Conservation (phyloP, 345 rosid species). For the Zanthoxylum bungeanum region DNA sequence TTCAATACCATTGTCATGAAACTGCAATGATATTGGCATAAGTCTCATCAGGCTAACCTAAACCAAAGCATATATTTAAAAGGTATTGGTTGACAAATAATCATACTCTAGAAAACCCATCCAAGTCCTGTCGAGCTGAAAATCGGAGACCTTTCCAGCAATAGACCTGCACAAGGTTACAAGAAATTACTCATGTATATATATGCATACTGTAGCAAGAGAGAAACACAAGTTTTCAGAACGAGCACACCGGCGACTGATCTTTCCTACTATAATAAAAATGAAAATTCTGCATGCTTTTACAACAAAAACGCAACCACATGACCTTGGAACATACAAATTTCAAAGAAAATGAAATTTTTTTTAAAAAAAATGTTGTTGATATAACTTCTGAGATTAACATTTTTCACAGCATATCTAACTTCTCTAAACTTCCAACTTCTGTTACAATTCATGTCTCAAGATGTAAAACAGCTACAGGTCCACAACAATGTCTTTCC, state of each 20-base stretch:
- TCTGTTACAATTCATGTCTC: background rate
- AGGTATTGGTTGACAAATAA: background rate
- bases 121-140: slow-evolving; percentile 95
- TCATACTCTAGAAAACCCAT: slow-evolving; percentile 89
- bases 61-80: background rate
- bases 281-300: background rate
- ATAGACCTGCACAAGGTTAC: slow-evolving; percentile 57
- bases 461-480: background rate
- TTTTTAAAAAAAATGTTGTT: background rate
- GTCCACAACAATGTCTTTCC: background rate
- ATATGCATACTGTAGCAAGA: too few species aligned
- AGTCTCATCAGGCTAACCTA: background rate
- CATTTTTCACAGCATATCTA: background rate
- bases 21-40: slow-evolving; percentile 45
- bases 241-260: background rate
- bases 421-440: background rate
- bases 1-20: slow-evolving; percentile 88
- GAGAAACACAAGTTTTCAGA: background rate
- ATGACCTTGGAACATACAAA: background rate
- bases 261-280: background rate
- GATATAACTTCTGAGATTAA: background rate
- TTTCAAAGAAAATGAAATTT: background rate
- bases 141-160: slow-evolving; percentile 98
- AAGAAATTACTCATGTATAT: background rate
- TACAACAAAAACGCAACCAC: background rate